Percentiles rank a stretch among this genome's conserved stretches.
phyloP scores from a whole-genome alignment of 768 basidiomycete species.

The Suillus sp. region DNA sequence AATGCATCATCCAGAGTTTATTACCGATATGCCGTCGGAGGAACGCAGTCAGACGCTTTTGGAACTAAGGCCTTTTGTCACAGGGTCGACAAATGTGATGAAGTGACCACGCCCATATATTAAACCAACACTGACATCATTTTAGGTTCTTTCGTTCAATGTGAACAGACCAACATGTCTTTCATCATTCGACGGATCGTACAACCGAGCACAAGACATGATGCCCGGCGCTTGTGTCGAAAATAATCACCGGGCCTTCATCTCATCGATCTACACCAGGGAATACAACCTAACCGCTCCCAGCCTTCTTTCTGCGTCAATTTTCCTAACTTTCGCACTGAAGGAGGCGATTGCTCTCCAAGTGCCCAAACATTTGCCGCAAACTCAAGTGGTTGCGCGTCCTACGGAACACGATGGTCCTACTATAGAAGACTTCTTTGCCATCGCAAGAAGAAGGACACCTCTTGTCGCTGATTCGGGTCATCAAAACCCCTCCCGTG shows the following conservation, averaged over 20 bases:
- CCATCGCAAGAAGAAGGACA: constrained; percentile 44
- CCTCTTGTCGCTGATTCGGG: constrained; percentile 52
- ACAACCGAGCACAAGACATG: constrained; percentile 22
- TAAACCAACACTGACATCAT: constrained; percentile 22
- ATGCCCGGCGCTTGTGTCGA: not conserved
- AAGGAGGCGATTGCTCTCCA: constrained; percentile 47
- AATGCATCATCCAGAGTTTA: constrained; percentile 35
- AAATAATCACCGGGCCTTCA: constrained; percentile 9
- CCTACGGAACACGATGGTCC: constrained; percentile 50
- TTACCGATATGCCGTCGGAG: constrained; percentile 40
- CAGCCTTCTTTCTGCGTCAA: constrained; percentile 45
- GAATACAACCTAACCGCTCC: constrained; percentile 33
- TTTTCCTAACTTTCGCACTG: constrained; percentile 55
- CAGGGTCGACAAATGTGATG: constrained; percentile 29
- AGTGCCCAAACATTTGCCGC: constrained; percentile 53
- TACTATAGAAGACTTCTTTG: constrained; percentile 53
- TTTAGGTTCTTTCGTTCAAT: constrained; percentile 27
- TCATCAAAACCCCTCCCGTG: constrained; percentile 27
- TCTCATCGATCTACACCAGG: constrained; percentile 24
- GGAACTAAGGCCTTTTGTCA: constrained; percentile 44
- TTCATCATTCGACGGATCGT: constrained; percentile 26
- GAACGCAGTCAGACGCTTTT: constrained; percentile 44
- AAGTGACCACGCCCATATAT: constrained; percentile 17
- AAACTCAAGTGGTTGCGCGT: constrained; percentile 47
- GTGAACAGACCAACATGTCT: constrained; percentile 29